These are phyloP conservation scores for Ophiostoma novo-ulmi DNA, from an alignment of 2,329 filamentous ascomycete genomes.

Conservation along the genomic window DNA sequence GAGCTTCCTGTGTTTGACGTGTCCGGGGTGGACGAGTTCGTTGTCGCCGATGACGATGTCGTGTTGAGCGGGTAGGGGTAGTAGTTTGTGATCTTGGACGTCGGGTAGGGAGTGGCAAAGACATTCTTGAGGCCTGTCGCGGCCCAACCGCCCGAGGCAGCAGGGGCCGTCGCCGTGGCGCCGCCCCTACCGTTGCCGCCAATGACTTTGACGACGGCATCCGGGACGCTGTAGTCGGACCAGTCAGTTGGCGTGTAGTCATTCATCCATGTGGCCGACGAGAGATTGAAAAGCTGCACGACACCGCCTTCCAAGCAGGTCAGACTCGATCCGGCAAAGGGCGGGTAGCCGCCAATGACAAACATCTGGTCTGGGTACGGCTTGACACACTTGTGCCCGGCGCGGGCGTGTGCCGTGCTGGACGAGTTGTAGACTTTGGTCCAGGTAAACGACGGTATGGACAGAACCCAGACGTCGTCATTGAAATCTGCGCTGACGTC, in stretches of 20 bases:
- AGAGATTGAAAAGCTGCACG: constrained; percentile 68
- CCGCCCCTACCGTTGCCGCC: constrained; percentile 62
- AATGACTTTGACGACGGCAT: constrained; percentile 57
- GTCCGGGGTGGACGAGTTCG: constrained; percentile 29
- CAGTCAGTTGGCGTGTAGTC: constrained; percentile 62
- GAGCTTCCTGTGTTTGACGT: constrained; percentile 15
- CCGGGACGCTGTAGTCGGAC: constrained; percentile 64
- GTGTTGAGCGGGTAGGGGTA: constrained; percentile 53
- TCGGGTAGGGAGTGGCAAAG: constrained; percentile 53
- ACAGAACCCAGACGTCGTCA: constrained; percentile 76
- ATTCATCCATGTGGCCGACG: constrained; percentile 61
- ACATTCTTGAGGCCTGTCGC: constrained; percentile 44
- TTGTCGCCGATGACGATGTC: constrained; percentile 24
- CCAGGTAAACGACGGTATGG: constrained; percentile 77
- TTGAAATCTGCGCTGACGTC: constrained; percentile 37
- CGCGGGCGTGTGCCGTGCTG: constrained; percentile 50
- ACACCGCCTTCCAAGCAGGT: constrained; percentile 49
- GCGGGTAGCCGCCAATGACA: constrained; percentile 62
- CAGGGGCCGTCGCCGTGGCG: constrained; percentile 63
- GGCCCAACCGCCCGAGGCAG: constrained; percentile 50
- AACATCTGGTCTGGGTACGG: constrained; percentile 78
- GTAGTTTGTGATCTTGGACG: constrained; percentile 51
- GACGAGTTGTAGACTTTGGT: constrained; percentile 47
- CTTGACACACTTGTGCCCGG: constrained; percentile 70
- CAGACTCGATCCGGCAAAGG: constrained; percentile 29